Evolutionary conservation across 2,329 filamentous ascomycete genomes (phyloP).

Genomic region (Aspergillus sp.): DNA sequence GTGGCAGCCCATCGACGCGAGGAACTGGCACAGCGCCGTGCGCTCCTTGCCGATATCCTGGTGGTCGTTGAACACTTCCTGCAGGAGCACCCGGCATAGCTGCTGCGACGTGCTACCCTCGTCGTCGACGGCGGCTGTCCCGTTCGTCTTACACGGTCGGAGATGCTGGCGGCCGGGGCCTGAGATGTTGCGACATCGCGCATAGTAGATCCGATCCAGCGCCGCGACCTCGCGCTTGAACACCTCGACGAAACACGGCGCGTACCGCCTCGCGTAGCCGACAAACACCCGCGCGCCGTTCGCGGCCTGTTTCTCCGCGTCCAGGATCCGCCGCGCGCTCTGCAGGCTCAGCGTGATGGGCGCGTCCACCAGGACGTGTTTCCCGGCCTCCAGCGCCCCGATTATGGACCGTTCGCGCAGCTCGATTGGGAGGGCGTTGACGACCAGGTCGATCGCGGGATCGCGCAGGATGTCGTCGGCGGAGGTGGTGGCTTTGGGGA

Average conservation of each 20-base stretch:
- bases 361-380: conserved; percentile 53
- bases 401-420: conserved; percentile 47
- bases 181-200: conserved; percentile 42
- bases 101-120: too few species aligned
- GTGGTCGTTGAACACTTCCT: conserved; percentile 19
- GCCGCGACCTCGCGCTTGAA: conserved; percentile 44
- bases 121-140: too few species aligned
- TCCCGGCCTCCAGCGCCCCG: conserved; percentile 44
- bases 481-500: conserved; percentile 40
- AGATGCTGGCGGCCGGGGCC: too few species aligned
- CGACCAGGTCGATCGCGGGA: conserved; percentile 32
- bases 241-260: conserved; percentile 44
- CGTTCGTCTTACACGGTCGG: too few species aligned
- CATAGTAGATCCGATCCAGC: conserved; percentile 48
- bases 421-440: conserved; percentile 49
- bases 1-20: conserved; percentile 44
- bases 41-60: conserved; percentile 22
- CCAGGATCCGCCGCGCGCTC: conserved; percentile 40
- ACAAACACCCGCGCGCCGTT: conserved; percentile 45
- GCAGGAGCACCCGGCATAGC: too few species aligned
- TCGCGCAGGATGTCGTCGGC: too few species aligned
- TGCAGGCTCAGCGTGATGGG: conserved; percentile 44
- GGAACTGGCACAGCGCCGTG: conserved; percentile 31
- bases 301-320: conserved; percentile 37
- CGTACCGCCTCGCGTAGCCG: conserved; percentile 54